phyloP scores from a whole-genome alignment of 345 rosid genomes.

The Sisymbrium irio region DNA sequence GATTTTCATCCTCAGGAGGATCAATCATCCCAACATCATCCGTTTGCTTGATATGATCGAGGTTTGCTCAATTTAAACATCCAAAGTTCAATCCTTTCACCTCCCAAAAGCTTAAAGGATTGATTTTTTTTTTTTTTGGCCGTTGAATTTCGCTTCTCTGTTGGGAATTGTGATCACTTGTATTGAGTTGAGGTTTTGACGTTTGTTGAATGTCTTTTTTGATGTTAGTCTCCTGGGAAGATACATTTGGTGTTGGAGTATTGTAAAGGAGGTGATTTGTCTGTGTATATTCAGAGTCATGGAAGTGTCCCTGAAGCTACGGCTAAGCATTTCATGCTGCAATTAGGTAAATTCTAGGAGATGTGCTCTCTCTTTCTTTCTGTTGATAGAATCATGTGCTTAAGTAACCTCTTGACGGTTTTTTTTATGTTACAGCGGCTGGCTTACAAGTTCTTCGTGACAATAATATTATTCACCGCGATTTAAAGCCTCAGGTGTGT shows the following conservation, averaged over 20 bases:
- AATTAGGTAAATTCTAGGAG: conserved; percentile 56
- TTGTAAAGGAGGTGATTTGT: conserved; percentile 93
- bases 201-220: not conserved
- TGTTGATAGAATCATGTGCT: not conserved
- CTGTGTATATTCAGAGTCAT: conserved; percentile 68
- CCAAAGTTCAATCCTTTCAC: not conserved
- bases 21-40: conserved; percentile 86
- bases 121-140: not conserved
- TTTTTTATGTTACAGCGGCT: conserved; percentile 51
- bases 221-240: conserved; percentile 71
- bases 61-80: conserved; percentile 15
- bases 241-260: conserved; percentile 84
- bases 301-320: conserved; percentile 74
- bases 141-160: not conserved
- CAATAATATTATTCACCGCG: conserved; percentile 92
- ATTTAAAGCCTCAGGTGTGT: conserved; percentile 94
- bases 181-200: not conserved
- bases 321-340: conserved; percentile 93
- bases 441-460: conserved; percentile 88
- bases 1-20: conserved; percentile 66
- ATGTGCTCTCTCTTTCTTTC: not conserved
- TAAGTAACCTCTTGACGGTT: not conserved
- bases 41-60: conserved; percentile 82
- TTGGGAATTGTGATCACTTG: not conserved
- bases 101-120: not conserved